phyloP scores from a whole-genome alignment of 208 protist genomes.

The Trypanosomatidae sp. region DNA sequence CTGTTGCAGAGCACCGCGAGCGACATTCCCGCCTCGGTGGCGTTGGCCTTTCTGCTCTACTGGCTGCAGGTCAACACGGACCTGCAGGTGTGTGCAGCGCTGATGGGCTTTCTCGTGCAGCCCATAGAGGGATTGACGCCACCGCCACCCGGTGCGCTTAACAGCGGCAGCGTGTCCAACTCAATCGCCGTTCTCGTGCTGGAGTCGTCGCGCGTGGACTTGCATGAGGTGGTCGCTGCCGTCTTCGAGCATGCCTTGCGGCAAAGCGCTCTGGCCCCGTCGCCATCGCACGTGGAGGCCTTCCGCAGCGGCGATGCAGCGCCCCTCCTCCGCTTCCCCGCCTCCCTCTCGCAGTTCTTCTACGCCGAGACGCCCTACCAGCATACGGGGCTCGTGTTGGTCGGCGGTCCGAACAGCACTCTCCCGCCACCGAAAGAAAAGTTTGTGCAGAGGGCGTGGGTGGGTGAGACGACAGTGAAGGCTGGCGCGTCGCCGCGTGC shows the following conservation, averaged over 20 bases:
- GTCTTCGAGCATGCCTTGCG: slow-evolving; percentile 15
- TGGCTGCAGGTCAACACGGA: slow-evolving; percentile 29
- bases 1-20: no score
- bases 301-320: not conserved
- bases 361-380: slow-evolving; percentile 26
- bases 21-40: slow-evolving; percentile 13
- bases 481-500: no score
- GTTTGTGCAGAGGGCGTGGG: slow-evolving; percentile 22
- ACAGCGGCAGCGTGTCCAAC: not conserved
- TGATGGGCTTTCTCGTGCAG: slow-evolving; percentile 20
- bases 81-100: slow-evolving; percentile 8
- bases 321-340: no score
- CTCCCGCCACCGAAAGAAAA: slow-evolving; percentile 12
- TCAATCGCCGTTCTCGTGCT: slow-evolving; percentile 16
- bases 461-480: no score
- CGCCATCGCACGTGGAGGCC: not conserved
- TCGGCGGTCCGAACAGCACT: slow-evolving; percentile 19
- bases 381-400: slow-evolving; percentile 19
- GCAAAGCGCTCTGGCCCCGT: not conserved
- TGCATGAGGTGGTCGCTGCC: slow-evolving; percentile 24
- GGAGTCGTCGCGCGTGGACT: slow-evolving; percentile 26
- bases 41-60: slow-evolving; percentile 26
- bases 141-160: no score
- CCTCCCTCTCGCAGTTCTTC: slow-evolving; percentile 28
- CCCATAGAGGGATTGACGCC: no score